A percentile compares a stretch with the other conserved stretches of the same genome.
phyloP scores from a whole-genome alignment of 495 filamentous ascomycete species.

The Aspergillus wentii region DNA sequence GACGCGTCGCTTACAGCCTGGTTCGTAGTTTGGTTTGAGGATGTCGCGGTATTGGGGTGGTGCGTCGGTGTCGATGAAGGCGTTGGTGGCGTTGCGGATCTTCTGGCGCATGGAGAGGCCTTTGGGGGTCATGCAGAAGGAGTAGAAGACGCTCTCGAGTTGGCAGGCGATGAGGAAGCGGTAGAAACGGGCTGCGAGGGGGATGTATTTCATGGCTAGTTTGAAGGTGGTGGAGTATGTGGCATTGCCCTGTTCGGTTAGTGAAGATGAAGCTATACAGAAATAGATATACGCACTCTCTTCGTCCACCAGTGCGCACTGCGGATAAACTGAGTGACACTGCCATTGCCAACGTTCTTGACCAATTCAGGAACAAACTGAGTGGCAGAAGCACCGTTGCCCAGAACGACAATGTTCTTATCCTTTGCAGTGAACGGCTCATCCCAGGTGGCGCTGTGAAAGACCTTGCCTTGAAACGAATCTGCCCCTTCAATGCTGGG shows the following conservation, averaged over 20 bases:
- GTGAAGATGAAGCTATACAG: no score
- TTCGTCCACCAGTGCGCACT: constrained; percentile 46
- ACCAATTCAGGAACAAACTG: constrained; percentile 29
- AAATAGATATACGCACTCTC: constrained; percentile 6
- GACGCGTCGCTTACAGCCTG: constrained; percentile 53
- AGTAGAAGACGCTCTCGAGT: constrained; percentile 3
- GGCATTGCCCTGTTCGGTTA: constrained; percentile 6
- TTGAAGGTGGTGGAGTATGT: constrained; percentile 6
- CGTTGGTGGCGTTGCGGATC: constrained; percentile 1
- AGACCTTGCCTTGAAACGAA: constrained; percentile 41
- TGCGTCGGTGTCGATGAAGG: constrained; percentile 37
- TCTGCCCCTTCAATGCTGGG: constrained; percentile 42
- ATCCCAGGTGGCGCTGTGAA: constrained; percentile 51
- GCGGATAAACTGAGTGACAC: constrained; percentile 49
- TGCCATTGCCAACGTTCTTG: constrained; percentile 27
- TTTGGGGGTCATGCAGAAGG: constrained; percentile 5
- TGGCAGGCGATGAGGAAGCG: constrained; percentile 6
- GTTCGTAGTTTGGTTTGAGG: constrained; percentile 48
- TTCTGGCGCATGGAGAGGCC: constrained; percentile 6
- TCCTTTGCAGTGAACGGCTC: constrained; percentile 29
- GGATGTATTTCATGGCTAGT: constrained; percentile 4
- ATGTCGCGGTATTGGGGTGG: constrained; percentile 54
- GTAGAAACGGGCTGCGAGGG: constrained; percentile 5
- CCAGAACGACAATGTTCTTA: constrained; percentile 50
- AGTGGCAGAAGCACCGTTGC: constrained; percentile 45